A percentile compares a stretch with the other conserved stretches of the same genome.
Evolutionary conservation across 2,329 filamentous ascomycete species (phyloP).

Genomic region (Chaetothyriales sp.): DNA sequence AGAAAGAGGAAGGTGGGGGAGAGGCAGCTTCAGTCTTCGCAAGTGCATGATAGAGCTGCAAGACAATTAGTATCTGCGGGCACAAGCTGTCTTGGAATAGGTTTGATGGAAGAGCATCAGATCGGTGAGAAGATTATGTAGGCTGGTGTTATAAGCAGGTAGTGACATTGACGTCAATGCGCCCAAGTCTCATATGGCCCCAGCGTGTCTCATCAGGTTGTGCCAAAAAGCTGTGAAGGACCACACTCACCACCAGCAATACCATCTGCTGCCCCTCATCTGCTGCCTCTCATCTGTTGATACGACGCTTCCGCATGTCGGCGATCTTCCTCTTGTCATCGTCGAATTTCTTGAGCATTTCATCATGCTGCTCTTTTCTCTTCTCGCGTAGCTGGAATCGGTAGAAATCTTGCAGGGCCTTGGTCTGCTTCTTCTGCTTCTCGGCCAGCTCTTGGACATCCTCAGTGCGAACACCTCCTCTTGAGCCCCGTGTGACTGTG

Average conservation of each 20-base stretch:
- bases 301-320: conserved; percentile 53
- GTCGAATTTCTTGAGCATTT: conserved; percentile 59
- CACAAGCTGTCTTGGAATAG: neutral
- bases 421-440: conserved; percentile 46
- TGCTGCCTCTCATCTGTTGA: neutral
- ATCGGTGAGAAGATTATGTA: neutral
- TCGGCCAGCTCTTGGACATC: conserved; percentile 51
- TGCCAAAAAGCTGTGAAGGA: neutral
- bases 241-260: neutral
- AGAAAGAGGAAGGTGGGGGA: too few species aligned
- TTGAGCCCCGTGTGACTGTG: conserved; percentile 70
- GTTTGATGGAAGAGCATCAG: neutral
- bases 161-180: neutral
- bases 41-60: too few species aligned
- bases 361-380: conserved; percentile 59
- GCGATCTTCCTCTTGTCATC: conserved; percentile 60
- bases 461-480: conserved; percentile 56
- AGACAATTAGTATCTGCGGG: neutral
- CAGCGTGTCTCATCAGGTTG: conserved; percentile 1
- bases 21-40: too few species aligned
- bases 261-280: neutral
- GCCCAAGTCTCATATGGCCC: conserved; percentile 1
- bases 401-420: conserved; percentile 62
- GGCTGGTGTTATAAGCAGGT: neutral
- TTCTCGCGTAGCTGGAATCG: conserved; percentile 70